phyloP scores from a whole-genome alignment of 73 alveolate species.

The Paramecium primaurelia region DNA sequence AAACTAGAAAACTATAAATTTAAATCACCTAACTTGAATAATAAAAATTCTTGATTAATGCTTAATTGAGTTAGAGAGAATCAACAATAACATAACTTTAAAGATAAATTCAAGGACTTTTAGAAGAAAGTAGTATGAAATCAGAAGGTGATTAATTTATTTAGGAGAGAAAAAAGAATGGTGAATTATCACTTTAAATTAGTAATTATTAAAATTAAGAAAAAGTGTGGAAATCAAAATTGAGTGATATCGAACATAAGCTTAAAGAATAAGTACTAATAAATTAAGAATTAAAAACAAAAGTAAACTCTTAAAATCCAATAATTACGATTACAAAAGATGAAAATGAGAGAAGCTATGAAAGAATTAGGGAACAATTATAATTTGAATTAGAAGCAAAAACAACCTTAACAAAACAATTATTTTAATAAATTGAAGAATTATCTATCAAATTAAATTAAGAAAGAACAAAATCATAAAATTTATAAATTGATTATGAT shows the following conservation, averaged over 20 bases:
- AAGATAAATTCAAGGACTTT: neutral
- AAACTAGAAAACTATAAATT: neutral
- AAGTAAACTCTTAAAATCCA: neutral
- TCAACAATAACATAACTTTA: neutral
- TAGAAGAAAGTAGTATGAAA: neutral
- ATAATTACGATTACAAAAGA: neutral
- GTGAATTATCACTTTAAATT: neutral
- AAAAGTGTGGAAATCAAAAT: neutral
- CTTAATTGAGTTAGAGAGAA: neutral
- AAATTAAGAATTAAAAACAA: neutral
- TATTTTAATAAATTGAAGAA: neutral
- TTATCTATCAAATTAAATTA: neutral
- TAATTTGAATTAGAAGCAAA: neutral
- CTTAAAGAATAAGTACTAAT: neutral
- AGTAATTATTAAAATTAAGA: neutral
- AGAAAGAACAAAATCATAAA: neutral
- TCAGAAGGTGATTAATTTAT: neutral
- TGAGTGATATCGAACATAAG: neutral
- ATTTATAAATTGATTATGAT: neutral
- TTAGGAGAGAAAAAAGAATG: neutral
- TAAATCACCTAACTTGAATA: neutral
- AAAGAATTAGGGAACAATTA: neutral
- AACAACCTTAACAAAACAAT: neutral
- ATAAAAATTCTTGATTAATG: neutral
- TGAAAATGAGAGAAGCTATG: neutral